These are phyloP conservation scores for Xylaria sp. DNA, from an alignment of 2,329 filamentous ascomycete genomes.

Conservation along the genomic window DNA sequence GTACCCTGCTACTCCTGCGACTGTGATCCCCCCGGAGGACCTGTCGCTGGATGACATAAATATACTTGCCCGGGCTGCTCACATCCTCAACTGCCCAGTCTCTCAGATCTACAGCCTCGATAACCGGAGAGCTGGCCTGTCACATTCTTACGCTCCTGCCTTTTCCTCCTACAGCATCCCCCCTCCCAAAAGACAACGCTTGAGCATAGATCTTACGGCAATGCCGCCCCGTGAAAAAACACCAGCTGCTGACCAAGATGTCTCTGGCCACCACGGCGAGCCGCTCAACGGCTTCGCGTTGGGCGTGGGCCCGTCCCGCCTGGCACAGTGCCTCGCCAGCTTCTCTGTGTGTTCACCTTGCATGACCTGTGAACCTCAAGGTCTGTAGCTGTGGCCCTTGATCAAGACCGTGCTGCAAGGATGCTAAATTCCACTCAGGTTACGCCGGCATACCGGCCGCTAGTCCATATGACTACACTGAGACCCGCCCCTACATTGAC, in stretches of 20 bases:
- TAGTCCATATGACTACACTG: conserved; percentile 43
- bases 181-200: conserved; percentile 38
- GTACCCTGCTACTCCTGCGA: conserved; percentile 44
- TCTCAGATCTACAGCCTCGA: conserved; percentile 47
- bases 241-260: conserved; percentile 38
- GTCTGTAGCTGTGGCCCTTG: conserved; percentile 46
- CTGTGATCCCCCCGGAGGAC: conserved; percentile 40
- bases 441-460: conserved; percentile 46
- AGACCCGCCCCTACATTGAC: conserved; percentile 44
- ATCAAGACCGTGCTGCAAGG: conserved; percentile 23
- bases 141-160: conserved; percentile 43
- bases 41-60: conserved; percentile 48
- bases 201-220: conserved; percentile 44
- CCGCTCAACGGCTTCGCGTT: conserved; percentile 38
- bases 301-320: conserved; percentile 46
- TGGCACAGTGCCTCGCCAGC: conserved; percentile 51
- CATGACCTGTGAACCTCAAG: conserved; percentile 50
- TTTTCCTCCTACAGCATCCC: conserved; percentile 36
- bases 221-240: conserved; percentile 46
- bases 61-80: conserved; percentile 52
- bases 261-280: conserved; percentile 38
- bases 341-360: conserved; percentile 53
- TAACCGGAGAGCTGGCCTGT: conserved; percentile 47
- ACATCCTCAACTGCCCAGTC: conserved; percentile 49
- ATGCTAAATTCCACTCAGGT: conserved; percentile 46